Conservation (phyloP, 352 stramenopile genomes). For the Globisporangium irregulare region DNA sequence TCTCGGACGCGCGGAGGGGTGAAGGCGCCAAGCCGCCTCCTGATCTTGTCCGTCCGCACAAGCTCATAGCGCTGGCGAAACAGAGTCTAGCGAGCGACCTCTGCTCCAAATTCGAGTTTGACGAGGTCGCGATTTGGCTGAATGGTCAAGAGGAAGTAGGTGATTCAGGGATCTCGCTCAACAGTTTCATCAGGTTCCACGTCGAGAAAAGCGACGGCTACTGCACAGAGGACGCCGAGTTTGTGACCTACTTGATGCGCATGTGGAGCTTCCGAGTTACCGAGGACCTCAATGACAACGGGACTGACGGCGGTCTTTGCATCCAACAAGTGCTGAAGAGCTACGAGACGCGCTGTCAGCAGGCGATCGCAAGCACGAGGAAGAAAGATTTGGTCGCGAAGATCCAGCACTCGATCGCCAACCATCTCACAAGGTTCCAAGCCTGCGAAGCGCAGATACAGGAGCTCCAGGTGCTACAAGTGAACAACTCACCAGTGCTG, state of each 20-base stretch:
- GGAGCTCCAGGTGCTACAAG: slow-evolving; percentile 19
- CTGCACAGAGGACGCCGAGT: slow-evolving; percentile 51
- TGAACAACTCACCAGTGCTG: slow-evolving; percentile 14
- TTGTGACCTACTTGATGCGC: slow-evolving; percentile 55
- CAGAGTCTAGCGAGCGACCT: slow-evolving; percentile 33
- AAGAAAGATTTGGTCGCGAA: slow-evolving; percentile 37
- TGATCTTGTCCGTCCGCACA: slow-evolving; percentile 43
- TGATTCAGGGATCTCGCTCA: slow-evolving; percentile 21
- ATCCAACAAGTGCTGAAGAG: slow-evolving; percentile 24
- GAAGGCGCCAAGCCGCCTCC: slow-evolving; percentile 43
- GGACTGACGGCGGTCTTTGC: slow-evolving; percentile 1
- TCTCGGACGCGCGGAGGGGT: slow-evolving; percentile 41
- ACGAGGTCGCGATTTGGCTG: slow-evolving; percentile 36
- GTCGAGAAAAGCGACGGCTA: slow-evolving; percentile 42
- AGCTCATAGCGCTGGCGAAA: slow-evolving; percentile 43
- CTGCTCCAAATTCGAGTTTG: slow-evolving; percentile 33
- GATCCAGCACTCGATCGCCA: slow-evolving; percentile 26
- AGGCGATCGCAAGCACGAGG: slow-evolving; percentile 15
- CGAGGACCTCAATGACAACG: not conserved
- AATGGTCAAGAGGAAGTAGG: not conserved
- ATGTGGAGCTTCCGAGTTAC: slow-evolving; percentile 49
- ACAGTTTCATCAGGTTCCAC: slow-evolving; percentile 50
- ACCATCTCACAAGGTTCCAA: slow-evolving; percentile 7
- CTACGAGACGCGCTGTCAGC: slow-evolving; percentile 27
- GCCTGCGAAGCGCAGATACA: not conserved